A percentile compares a stretch with the other conserved stretches of the same genome.
phyloP scores from a whole-genome alignment of 1,284 basidiomycete genomes.

The Takashimella koratensis region DNA sequence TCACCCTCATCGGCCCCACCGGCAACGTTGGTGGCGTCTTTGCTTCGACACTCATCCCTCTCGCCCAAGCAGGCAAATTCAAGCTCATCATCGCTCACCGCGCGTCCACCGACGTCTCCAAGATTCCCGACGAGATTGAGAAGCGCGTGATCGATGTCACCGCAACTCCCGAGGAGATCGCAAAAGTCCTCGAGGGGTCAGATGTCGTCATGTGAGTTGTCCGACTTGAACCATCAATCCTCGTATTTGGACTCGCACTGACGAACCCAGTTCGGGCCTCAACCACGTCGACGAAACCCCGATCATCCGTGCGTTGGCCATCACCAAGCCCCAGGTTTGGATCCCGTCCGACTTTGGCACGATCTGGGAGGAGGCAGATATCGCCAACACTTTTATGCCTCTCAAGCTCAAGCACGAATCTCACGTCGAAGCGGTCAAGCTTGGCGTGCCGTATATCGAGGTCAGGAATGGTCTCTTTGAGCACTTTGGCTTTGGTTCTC shows the following conservation, averaged over 20 bases:
- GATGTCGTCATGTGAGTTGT: constrained; percentile 6
- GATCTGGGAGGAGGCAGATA: background rate
- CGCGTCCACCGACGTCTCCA: constrained; percentile 5
- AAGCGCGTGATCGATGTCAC: constrained; percentile 9
- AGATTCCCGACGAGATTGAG: constrained; percentile 9
- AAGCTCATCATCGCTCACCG: constrained; percentile 15
- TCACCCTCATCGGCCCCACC: constrained; percentile 12
- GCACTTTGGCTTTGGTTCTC: background rate
- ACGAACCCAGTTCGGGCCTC: background rate
- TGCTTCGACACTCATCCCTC: constrained; percentile 3
- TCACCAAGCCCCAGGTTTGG: constrained; percentile 3
- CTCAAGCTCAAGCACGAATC: constrained; percentile 6
- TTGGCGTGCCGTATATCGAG: constrained; percentile 7
- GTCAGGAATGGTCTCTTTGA: constrained; percentile 14
- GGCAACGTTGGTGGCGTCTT: constrained; percentile 8
- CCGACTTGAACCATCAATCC: background rate
- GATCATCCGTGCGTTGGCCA: background rate
- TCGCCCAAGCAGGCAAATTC: constrained; percentile 5
- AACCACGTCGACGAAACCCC: background rate
- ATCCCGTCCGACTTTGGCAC: constrained; percentile 15
- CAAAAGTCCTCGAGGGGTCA: background rate
- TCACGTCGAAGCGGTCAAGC: background rate
- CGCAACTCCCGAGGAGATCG: background rate
- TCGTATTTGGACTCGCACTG: background rate
- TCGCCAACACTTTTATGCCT: background rate